Percentiles rank a stretch among this genome's conserved stretches.
Conservation (phyloP, 225 moss, liverwort and hornwort genomes). For the Polytrichum commune region DNA sequence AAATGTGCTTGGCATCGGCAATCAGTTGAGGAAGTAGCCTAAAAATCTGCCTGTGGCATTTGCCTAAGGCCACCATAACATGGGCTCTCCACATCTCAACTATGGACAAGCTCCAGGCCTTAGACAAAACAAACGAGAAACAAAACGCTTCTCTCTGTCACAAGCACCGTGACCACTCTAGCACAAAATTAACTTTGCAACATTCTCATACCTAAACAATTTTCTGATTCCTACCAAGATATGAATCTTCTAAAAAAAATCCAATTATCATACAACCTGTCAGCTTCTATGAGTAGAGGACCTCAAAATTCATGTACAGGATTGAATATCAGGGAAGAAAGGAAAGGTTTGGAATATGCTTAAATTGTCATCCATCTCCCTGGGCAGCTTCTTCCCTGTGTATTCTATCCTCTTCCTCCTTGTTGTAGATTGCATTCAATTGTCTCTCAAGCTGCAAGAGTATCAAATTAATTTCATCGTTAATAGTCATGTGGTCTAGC, state of each 20-base stretch:
- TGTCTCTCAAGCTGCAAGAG: slow-evolving; percentile 49
- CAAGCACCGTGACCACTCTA: not conserved
- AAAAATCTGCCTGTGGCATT: not conserved
- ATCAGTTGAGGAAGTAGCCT: not conserved
- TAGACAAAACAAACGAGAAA: not conserved
- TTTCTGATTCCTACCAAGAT: not conserved
- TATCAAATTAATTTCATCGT: slow-evolving; percentile 3
- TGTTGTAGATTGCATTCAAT: slow-evolving; percentile 53
- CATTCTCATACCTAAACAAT: not conserved
- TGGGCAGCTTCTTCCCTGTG: slow-evolving; percentile 51
- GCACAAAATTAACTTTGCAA: not conserved
- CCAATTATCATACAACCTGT: not conserved
- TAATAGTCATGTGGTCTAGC: not conserved
- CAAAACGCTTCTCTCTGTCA: not conserved
- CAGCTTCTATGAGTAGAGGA: not conserved
- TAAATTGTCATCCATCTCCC: slow-evolving; percentile 32
- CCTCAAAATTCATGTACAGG: not conserved
- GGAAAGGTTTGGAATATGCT: not conserved
- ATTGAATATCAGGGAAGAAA: not conserved
- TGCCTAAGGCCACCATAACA: not conserved
- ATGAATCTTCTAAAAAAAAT: not conserved
- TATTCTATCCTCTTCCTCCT: slow-evolving; percentile 65
- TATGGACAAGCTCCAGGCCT: not conserved
- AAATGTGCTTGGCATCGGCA: not conserved
- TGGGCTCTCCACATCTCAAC: not conserved